Percentiles rank a stretch among this genome's conserved stretches.
These are phyloP conservation scores for Geosmithia putterillii DNA, from an alignment of 2,329 filamentous ascomycete genomes.

Conservation along the genomic window DNA sequence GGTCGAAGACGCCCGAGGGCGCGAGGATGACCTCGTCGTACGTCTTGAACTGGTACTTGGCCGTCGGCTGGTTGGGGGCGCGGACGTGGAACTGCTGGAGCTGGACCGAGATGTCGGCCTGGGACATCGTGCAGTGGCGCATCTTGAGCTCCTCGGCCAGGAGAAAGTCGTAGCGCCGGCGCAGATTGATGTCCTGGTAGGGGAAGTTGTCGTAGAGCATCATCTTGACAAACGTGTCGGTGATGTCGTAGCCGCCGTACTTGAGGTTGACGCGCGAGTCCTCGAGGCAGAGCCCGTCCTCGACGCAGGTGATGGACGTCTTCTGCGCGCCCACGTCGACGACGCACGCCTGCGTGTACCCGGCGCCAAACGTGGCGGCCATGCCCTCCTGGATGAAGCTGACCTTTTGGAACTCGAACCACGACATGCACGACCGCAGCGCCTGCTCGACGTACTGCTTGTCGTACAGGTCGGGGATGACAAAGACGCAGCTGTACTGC, in stretches of 20 bases:
- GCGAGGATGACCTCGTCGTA: slow-evolving; percentile 96
- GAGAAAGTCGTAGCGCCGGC: slow-evolving; percentile 80
- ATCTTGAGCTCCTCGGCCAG: slow-evolving; percentile 93
- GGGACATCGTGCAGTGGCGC: slow-evolving; percentile 83
- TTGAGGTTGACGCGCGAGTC: slow-evolving; percentile 94
- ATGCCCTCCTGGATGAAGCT: slow-evolving; percentile 96
- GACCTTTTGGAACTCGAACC: slow-evolving; percentile 79
- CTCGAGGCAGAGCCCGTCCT: slow-evolving; percentile 89
- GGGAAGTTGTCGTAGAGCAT: slow-evolving; percentile 94
- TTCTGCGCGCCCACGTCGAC: slow-evolving; percentile 96
- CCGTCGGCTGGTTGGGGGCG: slow-evolving; percentile 75
- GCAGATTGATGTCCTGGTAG: slow-evolving; percentile 87
- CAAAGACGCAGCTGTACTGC: slow-evolving; percentile 91
- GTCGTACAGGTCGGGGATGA: slow-evolving; percentile 95
- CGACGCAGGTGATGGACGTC: slow-evolving; percentile 92
- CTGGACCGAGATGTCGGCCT: slow-evolving; percentile 80
- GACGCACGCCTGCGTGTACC: slow-evolving; percentile 87
- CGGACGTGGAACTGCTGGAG: slow-evolving; percentile 84
- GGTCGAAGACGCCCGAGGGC: slow-evolving; percentile 88
- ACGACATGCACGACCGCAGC: slow-evolving; percentile 73
- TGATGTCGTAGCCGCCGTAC: slow-evolving; percentile 84
- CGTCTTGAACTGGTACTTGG: slow-evolving; percentile 90
- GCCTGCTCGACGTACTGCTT: slow-evolving; percentile 80
- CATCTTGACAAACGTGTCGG: slow-evolving; percentile 93
- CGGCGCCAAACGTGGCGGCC: slow-evolving; percentile 87